Conservation (phyloP, 2,329 filamentous ascomycete genomes). For the Apiospora phragmitis region DNA sequence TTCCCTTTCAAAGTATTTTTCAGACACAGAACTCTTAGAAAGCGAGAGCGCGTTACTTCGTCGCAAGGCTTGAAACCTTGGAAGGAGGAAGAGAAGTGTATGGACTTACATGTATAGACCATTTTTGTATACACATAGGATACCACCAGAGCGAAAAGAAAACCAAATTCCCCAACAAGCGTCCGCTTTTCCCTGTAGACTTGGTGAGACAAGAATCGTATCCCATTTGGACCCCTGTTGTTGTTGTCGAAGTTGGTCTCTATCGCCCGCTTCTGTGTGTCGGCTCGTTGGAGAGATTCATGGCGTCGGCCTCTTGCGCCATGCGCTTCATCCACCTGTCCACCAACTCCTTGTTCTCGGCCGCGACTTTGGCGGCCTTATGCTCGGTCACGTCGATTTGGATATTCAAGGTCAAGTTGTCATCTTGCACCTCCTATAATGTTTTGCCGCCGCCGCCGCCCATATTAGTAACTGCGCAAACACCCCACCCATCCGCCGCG, state of each 20-base stretch:
- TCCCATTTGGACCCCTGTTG: not conserved
- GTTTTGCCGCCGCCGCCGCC: not conserved
- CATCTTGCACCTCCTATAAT: conserved; percentile 87
- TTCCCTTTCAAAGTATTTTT: not conserved
- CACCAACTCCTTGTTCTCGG: conserved; percentile 86
- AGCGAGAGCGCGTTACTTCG: not conserved
- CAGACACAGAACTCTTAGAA: not conserved
- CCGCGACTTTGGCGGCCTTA: conserved; percentile 68
- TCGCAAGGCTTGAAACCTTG: not conserved
- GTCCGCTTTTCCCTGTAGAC: not conserved
- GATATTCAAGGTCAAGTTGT: conserved; percentile 83
- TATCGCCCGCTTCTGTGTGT: conserved; percentile 27
- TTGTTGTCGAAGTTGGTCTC: not conserved
- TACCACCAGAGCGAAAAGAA: conserved; percentile 10
- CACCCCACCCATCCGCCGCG: too few species aligned
- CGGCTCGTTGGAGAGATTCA: conserved; percentile 69
- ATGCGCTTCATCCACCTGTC: conserved; percentile 90
- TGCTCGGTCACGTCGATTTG: conserved; percentile 86
- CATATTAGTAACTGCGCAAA: not conserved
- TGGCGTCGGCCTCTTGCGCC: conserved; percentile 80
- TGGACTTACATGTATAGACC: conserved; percentile 13
- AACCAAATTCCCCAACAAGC: not conserved
- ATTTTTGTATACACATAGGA: conserved; percentile 11
- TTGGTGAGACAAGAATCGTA: not conserved
- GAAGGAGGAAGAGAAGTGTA: not conserved